Evolutionary conservation across 257 asterid species (phyloP).

Genomic region (Solanum bukasovii): DNA sequence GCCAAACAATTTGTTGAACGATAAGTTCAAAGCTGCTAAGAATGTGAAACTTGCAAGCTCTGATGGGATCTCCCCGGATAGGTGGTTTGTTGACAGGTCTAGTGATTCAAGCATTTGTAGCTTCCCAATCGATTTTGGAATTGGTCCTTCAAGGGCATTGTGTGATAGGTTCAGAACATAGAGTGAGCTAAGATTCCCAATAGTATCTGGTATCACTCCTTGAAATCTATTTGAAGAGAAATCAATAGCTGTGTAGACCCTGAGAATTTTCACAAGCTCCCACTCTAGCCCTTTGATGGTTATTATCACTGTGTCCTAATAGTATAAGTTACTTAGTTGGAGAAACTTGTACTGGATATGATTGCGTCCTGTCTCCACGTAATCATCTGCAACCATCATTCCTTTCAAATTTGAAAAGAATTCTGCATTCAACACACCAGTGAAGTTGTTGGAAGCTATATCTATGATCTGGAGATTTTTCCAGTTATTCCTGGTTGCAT

Average conservation of each 20-base stretch:
- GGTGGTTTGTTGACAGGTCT: constrained; percentile 30
- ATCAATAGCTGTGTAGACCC: constrained; percentile 22
- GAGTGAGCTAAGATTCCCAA: constrained; percentile 22
- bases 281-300: constrained; percentile 47
- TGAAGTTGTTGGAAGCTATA: constrained; percentile 1
- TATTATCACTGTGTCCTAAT: constrained; percentile 42
- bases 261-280: constrained; percentile 47
- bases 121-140: constrained; percentile 22
- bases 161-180: constrained; percentile 32
- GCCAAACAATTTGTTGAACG: constrained; percentile 30
- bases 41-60: constrained; percentile 32
- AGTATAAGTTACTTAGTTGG: constrained; percentile 11
- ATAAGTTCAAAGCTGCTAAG: constrained; percentile 37
- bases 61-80: constrained; percentile 33
- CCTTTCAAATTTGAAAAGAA: constrained; percentile 14
- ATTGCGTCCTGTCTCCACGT: neutral
- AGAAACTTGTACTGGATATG: constrained; percentile 11
- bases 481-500: neutral
- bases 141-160: constrained; percentile 20
- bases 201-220: constrained; percentile 19
- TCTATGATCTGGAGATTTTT: constrained; percentile 24
- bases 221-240: neutral
- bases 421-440: no score
- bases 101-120: constrained; percentile 18
- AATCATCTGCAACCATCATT: constrained; percentile 7